Base-by-base conservation (phyloP, 2,329 filamentous ascomycete genomes). In the Diaporthe caulivora region DNA sequence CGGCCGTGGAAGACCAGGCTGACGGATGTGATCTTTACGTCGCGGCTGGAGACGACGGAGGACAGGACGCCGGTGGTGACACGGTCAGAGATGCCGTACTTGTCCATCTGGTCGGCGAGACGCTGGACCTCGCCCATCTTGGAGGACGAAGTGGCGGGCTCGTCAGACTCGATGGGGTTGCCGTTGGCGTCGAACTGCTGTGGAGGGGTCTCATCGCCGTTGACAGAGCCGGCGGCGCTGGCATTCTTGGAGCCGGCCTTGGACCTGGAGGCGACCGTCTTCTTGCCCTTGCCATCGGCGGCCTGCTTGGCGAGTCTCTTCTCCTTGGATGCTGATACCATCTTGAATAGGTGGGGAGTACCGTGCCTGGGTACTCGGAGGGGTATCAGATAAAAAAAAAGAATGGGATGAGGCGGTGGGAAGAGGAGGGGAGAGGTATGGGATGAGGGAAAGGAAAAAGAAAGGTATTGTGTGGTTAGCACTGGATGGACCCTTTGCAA, bases 1-100 rank as follows among this genome's bases (percentile, higher is more conserved):
- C 94, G 95, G 80, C 97, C 97, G 89, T 99, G 97, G 91, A 99
- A 99, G 77, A 98, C 96, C 78, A 99, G 88, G 76, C 94, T 97
- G 80, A 92, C 91, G 72, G 95, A 98, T 77, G 93, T 97, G 83
- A 99, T 97, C 89, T 99, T 99, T 84, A 98, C 95, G 85, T 99
- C 97, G 85, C 94, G 93, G 87, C 94, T 97, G 78, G 94, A 89
- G 76, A 90, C 85, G 76, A 96, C 91, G 57, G 97, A 99, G 49
- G 95, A 89, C 76, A 99, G 88, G 72, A 99, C 97, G 90, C 97
- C 97, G 75, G 97, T 99, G 75, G 97, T 99, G 84, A 99, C 97
- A 84, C 97, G 94, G 86, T 99, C 97, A 18, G 97, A 98, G 77
- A 99, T 89, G 81, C 97, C 97, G 83, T 97, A 91, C 87, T 97